Evolutionary conservation across 768 basidiomycete genomes (phyloP), one percentile per base, ranked within the genome.

Genomic region (Boletus reticulatus): DNA sequence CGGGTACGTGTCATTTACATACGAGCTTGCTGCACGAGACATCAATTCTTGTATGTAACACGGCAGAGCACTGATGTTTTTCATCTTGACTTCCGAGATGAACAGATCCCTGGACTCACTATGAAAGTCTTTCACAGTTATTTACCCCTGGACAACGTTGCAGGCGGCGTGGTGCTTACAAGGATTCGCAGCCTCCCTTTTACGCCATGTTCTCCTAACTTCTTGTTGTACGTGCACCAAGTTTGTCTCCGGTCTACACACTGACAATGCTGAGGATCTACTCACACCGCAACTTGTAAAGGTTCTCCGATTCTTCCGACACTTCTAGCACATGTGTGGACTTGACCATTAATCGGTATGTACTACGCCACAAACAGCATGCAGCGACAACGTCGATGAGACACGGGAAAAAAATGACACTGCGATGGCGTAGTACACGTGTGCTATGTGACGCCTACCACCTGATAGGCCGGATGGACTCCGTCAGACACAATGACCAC

Each of bases 61-160:
- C 8, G 9, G 27, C 29, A 29, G 29, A 29, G 9, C 29, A 29
- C 29, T 29, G 29, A 29, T 29, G 78, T 82, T 83, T 62, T 83
- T 83, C 59, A 77, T 83, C 39, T 63, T 82, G n/a, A 81, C 82
- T 31, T 82, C 82, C 14, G 82, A 84, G 61, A 82, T 83, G 82
- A 68, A 66, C 20, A 63, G 60, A 27, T 80, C 82, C 1, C 63
- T 76, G 57, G 80, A 83, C 59, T 9, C 29, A 80, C 80, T 7
- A 83, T 82, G 78, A 83, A 83, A 74, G 81, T 80, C 14, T 37
- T 19, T 41, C 24, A 43, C 27, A 29, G 29, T 29, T 29, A 9
- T 29, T 29, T 9, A 29, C 22, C 22, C 29, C 36, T 38, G n/a
- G 49, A 43, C 12, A 19, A 41, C 9, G 22, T 17, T 24, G 6